Percentiles rank a stretch among this genome's conserved stretches.
phyloP scores from a whole-genome alignment of 2,329 filamentous ascomycete species.

The Neurospora crassa region DNA sequence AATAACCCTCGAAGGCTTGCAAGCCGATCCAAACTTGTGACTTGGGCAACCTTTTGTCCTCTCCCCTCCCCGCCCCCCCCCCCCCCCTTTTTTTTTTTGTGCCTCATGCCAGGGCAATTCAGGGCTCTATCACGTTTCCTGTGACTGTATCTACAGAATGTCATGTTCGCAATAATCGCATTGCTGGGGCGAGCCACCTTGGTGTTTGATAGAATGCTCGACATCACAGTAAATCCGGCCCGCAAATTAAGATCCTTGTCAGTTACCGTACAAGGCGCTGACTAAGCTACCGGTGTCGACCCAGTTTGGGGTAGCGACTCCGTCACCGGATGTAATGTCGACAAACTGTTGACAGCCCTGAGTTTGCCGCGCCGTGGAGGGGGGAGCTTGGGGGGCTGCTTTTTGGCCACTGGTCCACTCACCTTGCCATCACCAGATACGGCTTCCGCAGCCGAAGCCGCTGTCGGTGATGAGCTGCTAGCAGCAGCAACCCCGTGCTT shows the following conservation, averaged over 20 bases:
- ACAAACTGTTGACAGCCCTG: not conserved
- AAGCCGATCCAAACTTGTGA: not conserved
- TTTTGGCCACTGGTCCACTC: constrained; percentile 11
- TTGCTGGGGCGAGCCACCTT: not conserved
- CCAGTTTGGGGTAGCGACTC: constrained; percentile 7
- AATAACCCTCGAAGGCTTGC: not conserved
- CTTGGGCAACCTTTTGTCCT: not conserved
- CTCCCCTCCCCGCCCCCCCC: not conserved
- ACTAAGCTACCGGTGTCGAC: not conserved
- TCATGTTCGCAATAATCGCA: not conserved
- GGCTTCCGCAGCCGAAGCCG: not conserved
- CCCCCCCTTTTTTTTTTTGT: too few species aligned
- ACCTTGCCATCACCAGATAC: not conserved
- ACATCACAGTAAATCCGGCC: not conserved
- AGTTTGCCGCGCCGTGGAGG: constrained; percentile 14
- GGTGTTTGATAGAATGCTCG: not conserved
- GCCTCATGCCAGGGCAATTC: not conserved
- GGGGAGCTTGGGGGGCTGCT: constrained; percentile 18
- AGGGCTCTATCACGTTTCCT: not conserved
- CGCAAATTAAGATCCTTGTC: not conserved
- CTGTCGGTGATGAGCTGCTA: not conserved
- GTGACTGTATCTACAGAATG: not conserved
- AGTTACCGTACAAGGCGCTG: not conserved
- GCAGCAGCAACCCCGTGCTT: not conserved
- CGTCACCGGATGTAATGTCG: not conserved